phyloP scores from a whole-genome alignment of 306 rosid genomes.

The Luffa acutangula region DNA sequence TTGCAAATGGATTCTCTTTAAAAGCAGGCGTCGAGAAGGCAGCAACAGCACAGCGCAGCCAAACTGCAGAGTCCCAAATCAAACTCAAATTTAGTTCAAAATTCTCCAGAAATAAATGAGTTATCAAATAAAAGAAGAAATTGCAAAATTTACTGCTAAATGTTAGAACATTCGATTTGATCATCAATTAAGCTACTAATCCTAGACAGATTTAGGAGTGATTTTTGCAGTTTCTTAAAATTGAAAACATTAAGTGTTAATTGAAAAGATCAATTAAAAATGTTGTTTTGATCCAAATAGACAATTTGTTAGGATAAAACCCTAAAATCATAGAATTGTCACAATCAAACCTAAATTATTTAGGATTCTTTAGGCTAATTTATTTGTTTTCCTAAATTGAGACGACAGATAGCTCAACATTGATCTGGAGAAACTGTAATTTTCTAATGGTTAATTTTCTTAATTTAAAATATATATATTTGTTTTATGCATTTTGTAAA shows the following conservation, averaged over 20 bases:
- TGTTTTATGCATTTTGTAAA: not conserved
- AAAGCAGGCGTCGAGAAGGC: conserved; percentile 88
- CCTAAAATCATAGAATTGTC: not conserved
- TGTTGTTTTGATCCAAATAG: too few species aligned
- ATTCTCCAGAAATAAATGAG: too few species aligned
- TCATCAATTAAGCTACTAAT: not conserved
- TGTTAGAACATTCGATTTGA: not conserved
- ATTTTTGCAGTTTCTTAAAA: too few species aligned
- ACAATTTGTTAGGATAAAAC: too few species aligned
- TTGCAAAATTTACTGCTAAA: not conserved
- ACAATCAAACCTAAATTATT: not conserved
- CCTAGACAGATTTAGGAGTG: too few species aligned
- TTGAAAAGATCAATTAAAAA: too few species aligned
- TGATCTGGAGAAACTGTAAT: not conserved
- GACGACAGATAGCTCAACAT: not conserved
- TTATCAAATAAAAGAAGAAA: too few species aligned
- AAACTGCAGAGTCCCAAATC: conserved; percentile 33
- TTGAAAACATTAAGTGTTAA: too few species aligned
- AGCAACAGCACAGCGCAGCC: conserved; percentile 98
- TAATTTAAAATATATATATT: too few species aligned
- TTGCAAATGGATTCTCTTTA: conserved; percentile 13
- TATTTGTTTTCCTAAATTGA: not conserved
- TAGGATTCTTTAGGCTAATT: not conserved
- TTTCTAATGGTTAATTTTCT: too few species aligned
- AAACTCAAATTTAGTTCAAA: not conserved